Base-by-base conservation (phyloP, 768 basidiomycete genomes). In the Rhizopogon vesiculosus region DNA sequence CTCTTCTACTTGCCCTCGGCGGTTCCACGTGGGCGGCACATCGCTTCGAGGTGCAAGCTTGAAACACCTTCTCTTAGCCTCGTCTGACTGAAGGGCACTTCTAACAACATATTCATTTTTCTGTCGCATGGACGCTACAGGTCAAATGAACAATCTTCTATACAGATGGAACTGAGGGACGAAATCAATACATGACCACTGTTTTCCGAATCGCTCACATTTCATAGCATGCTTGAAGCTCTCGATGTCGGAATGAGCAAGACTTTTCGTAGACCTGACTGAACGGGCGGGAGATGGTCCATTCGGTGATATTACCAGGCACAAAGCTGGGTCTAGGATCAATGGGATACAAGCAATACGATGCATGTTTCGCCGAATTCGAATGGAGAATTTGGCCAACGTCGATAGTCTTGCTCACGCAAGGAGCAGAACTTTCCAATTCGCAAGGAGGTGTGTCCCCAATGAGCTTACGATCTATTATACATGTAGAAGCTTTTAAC, bases 41-140 rank as follows among this genome's bases (percentile, higher is more conserved):
- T 87, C 76, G 7, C 70, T 66, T 51, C 75, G 75, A 35, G 81
- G 76, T 4, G 93, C 95, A 10, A 98, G 80, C 29, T 59, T 67
- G 75, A 96, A 98, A 2, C 72, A 71, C 28, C 76, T 78, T 33
- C 64, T 65, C 33, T 65, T 63, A 19, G 90, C 91, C 67, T 93
- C 90, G 8, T 84, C 78, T 28, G 87, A 88, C 53, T 74, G 74
- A 44, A 98, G 77, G 3, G 87, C 87, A 53, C 82, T 76, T 7
- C 81, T 75, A 8, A 98, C 91, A 54, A 98, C 97, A 56, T 85
- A 84, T 68, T 99, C 97, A 70, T 99, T 95, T n/a, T 66, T 99
- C 97, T 42, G 80, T 81, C 13, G 89, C 82, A 70, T 98, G 88
- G 45, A 97, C 77, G 59, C 93, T 97, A 67, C 96, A 99, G n/a